A percentile compares a stretch with the other conserved stretches of the same genome.
Evolutionary conservation across 2,329 filamentous ascomycete genomes (phyloP).

Genomic region (Alternaria angustiovoidea): DNA sequence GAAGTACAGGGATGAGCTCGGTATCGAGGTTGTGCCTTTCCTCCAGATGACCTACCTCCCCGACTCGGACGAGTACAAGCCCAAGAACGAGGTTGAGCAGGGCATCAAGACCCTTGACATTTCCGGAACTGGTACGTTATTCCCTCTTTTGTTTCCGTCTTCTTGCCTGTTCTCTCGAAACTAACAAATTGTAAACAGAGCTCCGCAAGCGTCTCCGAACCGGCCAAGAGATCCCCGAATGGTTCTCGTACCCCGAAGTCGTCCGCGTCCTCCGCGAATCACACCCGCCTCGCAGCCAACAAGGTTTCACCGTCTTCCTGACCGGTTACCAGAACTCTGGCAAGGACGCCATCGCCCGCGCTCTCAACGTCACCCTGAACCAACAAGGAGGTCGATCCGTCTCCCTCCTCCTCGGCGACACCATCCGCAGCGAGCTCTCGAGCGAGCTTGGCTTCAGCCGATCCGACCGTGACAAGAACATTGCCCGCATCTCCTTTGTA

Average conservation of each 20-base stretch:
- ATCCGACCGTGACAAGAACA: slow-evolving; percentile 92
- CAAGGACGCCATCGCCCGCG: slow-evolving; percentile 95
- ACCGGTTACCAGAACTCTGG: slow-evolving; percentile 96
- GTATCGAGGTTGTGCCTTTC: slow-evolving; percentile 98
- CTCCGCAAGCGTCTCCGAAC: slow-evolving; percentile 90
- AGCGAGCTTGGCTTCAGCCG: slow-evolving; percentile 94
- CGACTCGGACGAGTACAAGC: slow-evolving; percentile 94
- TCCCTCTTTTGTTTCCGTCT: neutral
- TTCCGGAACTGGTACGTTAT: slow-evolving; percentile 55
- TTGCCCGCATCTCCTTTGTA: slow-evolving; percentile 95
- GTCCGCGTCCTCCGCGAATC: slow-evolving; percentile 96
- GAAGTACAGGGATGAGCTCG: slow-evolving; percentile 95
- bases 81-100: slow-evolving; percentile 85
- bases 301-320: slow-evolving; percentile 98
- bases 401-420: slow-evolving; percentile 93
- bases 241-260: slow-evolving; percentile 99
- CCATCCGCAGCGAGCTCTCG: slow-evolving; percentile 89
- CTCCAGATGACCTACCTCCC: slow-evolving; percentile 99
- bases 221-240: slow-evolving; percentile 94
- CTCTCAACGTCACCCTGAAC: slow-evolving; percentile 95
- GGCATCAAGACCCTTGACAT: slow-evolving; percentile 77
- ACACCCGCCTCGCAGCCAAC: slow-evolving; percentile 86
- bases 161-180: neutral
- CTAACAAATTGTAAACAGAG: slow-evolving; percentile 58
- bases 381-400: slow-evolving; percentile 96